Base-by-base conservation (phyloP, 2,329 filamentous ascomycete genomes). In the Exserohilum turcica region DNA sequence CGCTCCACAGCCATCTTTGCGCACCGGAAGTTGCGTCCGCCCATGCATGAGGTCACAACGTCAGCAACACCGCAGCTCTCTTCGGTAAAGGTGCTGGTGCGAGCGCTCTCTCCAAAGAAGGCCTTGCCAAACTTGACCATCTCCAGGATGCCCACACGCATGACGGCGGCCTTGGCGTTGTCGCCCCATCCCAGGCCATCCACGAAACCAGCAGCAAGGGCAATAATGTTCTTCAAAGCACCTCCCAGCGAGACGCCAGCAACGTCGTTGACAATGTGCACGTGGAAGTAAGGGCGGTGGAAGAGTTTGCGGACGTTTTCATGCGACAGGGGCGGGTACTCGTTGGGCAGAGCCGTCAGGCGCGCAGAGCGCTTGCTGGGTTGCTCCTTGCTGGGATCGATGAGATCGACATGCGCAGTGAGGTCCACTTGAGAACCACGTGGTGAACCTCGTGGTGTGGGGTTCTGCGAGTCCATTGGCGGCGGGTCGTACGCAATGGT, bases 81-180 rank as follows among this genome's bases (percentile, higher is more conserved):
- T 72, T 97, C 92, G n/a, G 93, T 97, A 74, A 99, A 97, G 0
- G 94, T 99, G 52, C 84, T 85, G 8, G 89, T 85, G 60, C 89
- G 84, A 21, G 94, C 88, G 1, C 89, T 90, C 67, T 92, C 84
- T 15, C 86, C 85, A 73, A 97, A 99, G 80, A 97, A 99, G 66
- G 89, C 86, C 75, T 92, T 91, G 61, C 93, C 93, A 65, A 99
- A 99, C 72, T 90, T 89, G 68, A 97, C 91, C 88, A 97, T 96
- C 78, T 99, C 94, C 65, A 97, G 83, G 39, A 99, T 85, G 6
- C 94, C 94, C 16, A 97, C 89, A 36, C 94, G 90, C 91, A 99
- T 97, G 56, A 99, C 88, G 39, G 94, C 94, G n/a, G 94, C 92
- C 80, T 99, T 97, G 62, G 93, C 93, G 66, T 97, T 99, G 80